phyloP scores from a whole-genome alignment of 2,329 filamentous ascomycete genomes.

The Conoideocrella luteorostrata region DNA sequence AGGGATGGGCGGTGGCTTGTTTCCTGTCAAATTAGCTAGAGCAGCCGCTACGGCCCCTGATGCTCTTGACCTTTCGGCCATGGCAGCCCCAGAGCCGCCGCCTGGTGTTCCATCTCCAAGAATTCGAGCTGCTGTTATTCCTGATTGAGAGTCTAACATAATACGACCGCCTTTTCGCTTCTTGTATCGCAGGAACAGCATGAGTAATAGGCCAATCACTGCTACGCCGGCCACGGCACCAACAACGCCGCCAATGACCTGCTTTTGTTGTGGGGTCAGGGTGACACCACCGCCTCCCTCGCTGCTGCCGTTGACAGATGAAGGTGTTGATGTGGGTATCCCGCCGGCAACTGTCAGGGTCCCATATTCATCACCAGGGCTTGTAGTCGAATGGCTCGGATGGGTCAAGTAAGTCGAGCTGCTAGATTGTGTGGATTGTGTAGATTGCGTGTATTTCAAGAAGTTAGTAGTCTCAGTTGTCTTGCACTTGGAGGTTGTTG shows the following conservation, averaged over 20 bases:
- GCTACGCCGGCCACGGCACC: slow-evolving; percentile 53
- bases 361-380: neutral
- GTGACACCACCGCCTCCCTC: slow-evolving; percentile 12
- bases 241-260: slow-evolving; percentile 50
- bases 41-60: slow-evolving; percentile 38
- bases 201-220: slow-evolving; percentile 46
- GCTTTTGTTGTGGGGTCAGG: slow-evolving; percentile 27
- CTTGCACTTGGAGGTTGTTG: neutral
- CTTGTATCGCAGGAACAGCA: slow-evolving; percentile 50
- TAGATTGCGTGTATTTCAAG: too few species aligned
- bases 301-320: neutral
- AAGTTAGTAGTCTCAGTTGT: neutral
- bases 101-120: slow-evolving; percentile 14
- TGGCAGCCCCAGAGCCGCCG: slow-evolving; percentile 24
- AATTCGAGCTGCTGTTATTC: slow-evolving; percentile 12
- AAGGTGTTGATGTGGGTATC: slow-evolving; percentile 1
- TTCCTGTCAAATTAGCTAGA: slow-evolving; percentile 39
- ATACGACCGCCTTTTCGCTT: slow-evolving; percentile 39
- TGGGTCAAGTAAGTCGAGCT: slow-evolving; percentile 1
- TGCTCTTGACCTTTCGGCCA: slow-evolving; percentile 38
- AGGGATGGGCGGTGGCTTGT: slow-evolving; percentile 24
- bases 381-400: slow-evolving; percentile 2
- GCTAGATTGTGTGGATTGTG: too few species aligned
- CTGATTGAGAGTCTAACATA: slow-evolving; percentile 34
- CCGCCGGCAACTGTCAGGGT: neutral